These are phyloP conservation scores for Clonostachys rosea DNA, from an alignment of 2,329 filamentous ascomycete genomes.

Conservation along the genomic window DNA sequence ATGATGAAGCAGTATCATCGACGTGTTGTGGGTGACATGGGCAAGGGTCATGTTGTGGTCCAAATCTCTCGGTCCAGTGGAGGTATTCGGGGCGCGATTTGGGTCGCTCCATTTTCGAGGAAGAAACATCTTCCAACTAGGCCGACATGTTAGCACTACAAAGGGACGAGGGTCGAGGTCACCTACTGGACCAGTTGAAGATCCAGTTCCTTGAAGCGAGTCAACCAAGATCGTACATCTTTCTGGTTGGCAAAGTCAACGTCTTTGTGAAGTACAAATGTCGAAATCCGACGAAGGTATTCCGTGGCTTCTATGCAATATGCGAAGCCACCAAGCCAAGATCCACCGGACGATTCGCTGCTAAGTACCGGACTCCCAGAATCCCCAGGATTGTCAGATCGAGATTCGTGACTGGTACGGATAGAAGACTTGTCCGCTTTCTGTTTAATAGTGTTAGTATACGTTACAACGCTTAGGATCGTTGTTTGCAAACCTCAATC, in stretches of 20 bases:
- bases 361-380: no score
- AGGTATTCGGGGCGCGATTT: constrained; percentile 17
- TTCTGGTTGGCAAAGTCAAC: constrained; percentile 10
- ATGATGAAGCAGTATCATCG: constrained; percentile 43
- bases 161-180: no score
- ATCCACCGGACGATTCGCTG: no score
- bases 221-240: constrained; percentile 35
- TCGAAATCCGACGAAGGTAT: constrained; percentile 35
- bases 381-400: no score
- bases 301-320: constrained; percentile 42
- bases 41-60: constrained; percentile 46
- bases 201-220: constrained; percentile 41
- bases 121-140: constrained; percentile 33
- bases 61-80: constrained; percentile 17
- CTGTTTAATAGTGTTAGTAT: no score
- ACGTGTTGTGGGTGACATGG: constrained; percentile 42
- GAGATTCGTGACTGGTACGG: no score
- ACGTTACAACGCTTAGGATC: no score
- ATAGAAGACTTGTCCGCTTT: no score
- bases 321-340: constrained; percentile 32
- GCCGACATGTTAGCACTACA: no score
- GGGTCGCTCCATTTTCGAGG: constrained; percentile 26
- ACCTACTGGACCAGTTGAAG: constrained; percentile 30
- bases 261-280: constrained; percentile 37
- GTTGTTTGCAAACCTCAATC: no score